Percentiles rank a stretch among this genome's conserved stretches.
These are phyloP conservation scores for Hanseniaspora gamundiae DNA, from an alignment of 1,139 yeast species.

Conservation along the genomic window DNA sequence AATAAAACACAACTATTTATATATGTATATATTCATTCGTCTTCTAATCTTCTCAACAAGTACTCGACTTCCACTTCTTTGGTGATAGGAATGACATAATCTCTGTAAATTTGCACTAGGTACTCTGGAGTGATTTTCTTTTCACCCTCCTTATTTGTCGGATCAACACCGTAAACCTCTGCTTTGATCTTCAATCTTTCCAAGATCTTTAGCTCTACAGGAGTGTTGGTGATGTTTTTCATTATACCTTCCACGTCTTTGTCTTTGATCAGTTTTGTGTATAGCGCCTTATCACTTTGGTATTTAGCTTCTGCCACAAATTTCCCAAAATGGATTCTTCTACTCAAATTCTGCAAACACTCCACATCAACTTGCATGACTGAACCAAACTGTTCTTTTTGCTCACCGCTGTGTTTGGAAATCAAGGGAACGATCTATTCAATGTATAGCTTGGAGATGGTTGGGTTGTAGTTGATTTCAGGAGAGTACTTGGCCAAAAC, in stretches of 20 bases:
- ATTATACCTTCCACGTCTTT: conserved; percentile 66
- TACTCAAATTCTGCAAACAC: conserved; percentile 74
- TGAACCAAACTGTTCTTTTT: conserved; percentile 77
- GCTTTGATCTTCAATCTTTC: conserved; percentile 72
- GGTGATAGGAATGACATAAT: conserved; percentile 84
- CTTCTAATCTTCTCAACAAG: conserved; percentile 52
- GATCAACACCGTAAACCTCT: conserved; percentile 78
- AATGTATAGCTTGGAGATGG: conserved; percentile 57
- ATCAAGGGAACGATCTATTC: conserved; percentile 61
- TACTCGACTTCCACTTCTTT: conserved; percentile 92
- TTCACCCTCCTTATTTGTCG: conserved; percentile 57
- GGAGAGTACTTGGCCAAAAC: conserved; percentile 62
- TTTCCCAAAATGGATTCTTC: conserved; percentile 92
- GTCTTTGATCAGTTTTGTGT: conserved; percentile 49
- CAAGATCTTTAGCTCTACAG: conserved; percentile 75
- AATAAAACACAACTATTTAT: too few species aligned
- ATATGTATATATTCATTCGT: conserved; percentile 1
- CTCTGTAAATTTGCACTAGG: conserved; percentile 72
- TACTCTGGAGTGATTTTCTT: conserved; percentile 73
- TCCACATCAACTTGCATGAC: conserved; percentile 79
- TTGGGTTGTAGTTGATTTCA: conserved; percentile 64
- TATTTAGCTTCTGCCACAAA: conserved; percentile 95
- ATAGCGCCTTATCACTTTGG: conserved; percentile 50
- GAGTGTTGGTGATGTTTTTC: conserved; percentile 70
- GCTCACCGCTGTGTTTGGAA: conserved; percentile 60